Percentiles rank a stretch among this genome's conserved stretches.
Conservation (phyloP, 345 rosid species). For the Gossypium raimondii region DNA sequence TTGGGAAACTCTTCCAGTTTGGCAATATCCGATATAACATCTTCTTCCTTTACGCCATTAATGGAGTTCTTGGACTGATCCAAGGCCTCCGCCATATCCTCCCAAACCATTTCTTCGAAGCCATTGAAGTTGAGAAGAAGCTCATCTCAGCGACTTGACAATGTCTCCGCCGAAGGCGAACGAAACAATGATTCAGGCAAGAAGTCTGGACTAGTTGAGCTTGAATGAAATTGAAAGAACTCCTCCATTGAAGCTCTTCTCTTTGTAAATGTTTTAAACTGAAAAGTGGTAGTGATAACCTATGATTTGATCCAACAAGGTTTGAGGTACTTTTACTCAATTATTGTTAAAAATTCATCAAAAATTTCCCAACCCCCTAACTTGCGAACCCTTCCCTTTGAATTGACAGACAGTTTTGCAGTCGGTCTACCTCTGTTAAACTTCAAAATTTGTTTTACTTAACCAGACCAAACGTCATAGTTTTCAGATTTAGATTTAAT, state of each 20-base stretch:
- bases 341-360: too few species aligned
- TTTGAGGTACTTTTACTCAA: not conserved
- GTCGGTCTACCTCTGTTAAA: too few species aligned
- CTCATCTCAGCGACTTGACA: not conserved
- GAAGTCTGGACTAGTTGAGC: not conserved
- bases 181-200: conserved; percentile 24
- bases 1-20: conserved; percentile 1
- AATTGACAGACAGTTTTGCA: too few species aligned
- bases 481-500: too few species aligned
- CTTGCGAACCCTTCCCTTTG: too few species aligned
- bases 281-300: not conserved
- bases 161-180: conserved; percentile 27
- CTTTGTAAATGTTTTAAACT: not conserved
- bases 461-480: too few species aligned
- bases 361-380: too few species aligned
- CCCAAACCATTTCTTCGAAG: conserved; percentile 40
- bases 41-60: conserved; percentile 28
- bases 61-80: conserved; percentile 22
- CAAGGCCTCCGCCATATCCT: conserved; percentile 24
- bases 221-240: conserved; percentile 23
- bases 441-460: too few species aligned
- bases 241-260: conserved; percentile 22
- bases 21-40: conserved; percentile 15
- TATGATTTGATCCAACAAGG: too few species aligned
- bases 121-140: conserved; percentile 24